These are phyloP conservation scores for Syzygium aqueum DNA, from an alignment of 345 rosid species.

Conservation along the genomic window DNA sequence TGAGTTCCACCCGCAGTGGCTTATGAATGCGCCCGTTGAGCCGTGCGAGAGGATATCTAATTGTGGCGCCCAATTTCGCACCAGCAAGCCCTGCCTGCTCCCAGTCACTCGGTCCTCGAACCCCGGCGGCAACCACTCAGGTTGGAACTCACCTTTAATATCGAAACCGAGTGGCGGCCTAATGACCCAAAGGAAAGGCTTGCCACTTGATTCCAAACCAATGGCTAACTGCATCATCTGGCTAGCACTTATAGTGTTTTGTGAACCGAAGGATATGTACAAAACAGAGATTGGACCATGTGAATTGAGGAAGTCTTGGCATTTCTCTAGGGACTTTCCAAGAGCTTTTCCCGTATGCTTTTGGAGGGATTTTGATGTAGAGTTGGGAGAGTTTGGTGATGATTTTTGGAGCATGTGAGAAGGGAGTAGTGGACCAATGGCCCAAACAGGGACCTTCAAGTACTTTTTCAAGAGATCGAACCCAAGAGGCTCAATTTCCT, in stretches of 20 bases:
- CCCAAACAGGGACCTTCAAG: slow-evolving; percentile 27
- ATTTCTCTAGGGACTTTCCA: slow-evolving; percentile 16
- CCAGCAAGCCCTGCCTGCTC: slow-evolving; percentile 21
- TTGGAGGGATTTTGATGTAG: background rate
- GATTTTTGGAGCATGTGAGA: background rate
- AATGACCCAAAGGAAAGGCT: slow-evolving; percentile 40
- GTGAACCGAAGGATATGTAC: slow-evolving; percentile 44
- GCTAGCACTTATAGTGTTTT: slow-evolving; percentile 25
- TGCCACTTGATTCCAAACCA: slow-evolving; percentile 28
- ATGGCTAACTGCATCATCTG: slow-evolving; percentile 40
- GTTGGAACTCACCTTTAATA: slow-evolving; percentile 17
- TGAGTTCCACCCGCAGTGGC: slow-evolving; percentile 57
- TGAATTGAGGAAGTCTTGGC: slow-evolving; percentile 28
- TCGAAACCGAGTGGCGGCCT: slow-evolving; percentile 37
- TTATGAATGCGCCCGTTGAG: slow-evolving; percentile 33
- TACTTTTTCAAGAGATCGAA: slow-evolving; percentile 19
- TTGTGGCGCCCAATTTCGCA: slow-evolving; percentile 43
- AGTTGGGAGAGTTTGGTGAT: background rate
- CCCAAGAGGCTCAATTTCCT: slow-evolving; percentile 27
- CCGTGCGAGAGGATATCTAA: slow-evolving; percentile 30
- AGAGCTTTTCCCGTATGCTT: slow-evolving; percentile 13
- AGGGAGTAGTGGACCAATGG: slow-evolving; percentile 37
- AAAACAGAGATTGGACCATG: slow-evolving; percentile 23
- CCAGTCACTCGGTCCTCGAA: slow-evolving; percentile 15
- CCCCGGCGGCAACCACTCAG: slow-evolving; percentile 39